Conservation (phyloP, 306 rosid species). For the Alnus glutinosa region DNA sequence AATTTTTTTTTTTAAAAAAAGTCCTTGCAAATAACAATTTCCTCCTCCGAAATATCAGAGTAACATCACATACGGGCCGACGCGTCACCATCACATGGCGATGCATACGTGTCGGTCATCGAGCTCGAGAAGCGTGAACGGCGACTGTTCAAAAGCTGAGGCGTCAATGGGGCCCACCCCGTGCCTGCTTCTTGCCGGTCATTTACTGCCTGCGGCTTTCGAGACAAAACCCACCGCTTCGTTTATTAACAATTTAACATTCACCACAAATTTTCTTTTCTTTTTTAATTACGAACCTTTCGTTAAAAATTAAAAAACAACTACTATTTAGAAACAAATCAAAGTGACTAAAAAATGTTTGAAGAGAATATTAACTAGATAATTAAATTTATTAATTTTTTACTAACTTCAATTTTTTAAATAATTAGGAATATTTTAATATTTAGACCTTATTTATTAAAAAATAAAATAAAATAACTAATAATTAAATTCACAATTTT, state of each 20-base stretch:
- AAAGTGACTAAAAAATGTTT: too few species aligned
- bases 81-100: slow-evolving; percentile 11
- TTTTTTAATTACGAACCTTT: too few species aligned
- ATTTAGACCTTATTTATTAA: too few species aligned
- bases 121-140: slow-evolving; percentile 4
- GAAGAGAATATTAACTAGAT: too few species aligned
- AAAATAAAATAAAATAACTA: too few species aligned
- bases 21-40: neutral
- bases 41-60: neutral
- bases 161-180: slow-evolving; percentile 17
- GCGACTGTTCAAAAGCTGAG: slow-evolving; percentile 8
- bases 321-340: too few species aligned
- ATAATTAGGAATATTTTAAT: too few species aligned
- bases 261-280: neutral
- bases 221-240: slow-evolving; percentile 6
- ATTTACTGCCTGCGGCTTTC: slow-evolving; percentile 12
- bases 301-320: too few species aligned
- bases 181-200: neutral
- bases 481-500: too few species aligned
- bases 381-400: too few species aligned
- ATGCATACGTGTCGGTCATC: slow-evolving; percentile 4
- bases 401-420: too few species aligned
- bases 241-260: neutral
- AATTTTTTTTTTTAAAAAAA: too few species aligned
- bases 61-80: neutral